Evolutionary conservation across 768 basidiomycete species (phyloP), one percentile per base, ranked within the genome.

Genomic region (Leccinum rimulosum): DNA sequence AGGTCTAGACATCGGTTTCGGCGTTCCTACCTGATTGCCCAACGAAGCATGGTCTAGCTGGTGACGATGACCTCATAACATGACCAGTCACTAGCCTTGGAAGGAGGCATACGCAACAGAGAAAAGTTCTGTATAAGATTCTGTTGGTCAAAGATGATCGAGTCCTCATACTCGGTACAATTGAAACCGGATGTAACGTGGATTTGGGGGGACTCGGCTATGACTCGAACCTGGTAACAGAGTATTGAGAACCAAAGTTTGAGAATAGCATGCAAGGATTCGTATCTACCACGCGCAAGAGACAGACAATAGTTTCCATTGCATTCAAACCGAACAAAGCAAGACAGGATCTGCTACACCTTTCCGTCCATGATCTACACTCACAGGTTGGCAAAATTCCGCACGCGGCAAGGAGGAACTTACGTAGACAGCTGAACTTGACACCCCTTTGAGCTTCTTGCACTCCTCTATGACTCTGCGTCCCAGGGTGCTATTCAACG

Each of bases 391-490:
- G 8, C 7, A 53, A 17, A 9, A 6, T 25, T 31, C 33, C 28
- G 15, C 17, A 31, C 3, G 49, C 10, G 1, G 9, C 7, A 17
- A 1, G 22, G 6, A 50, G 27, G 31, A 28, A 65, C 68, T 19
- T 58, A 70, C 68, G 22, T 68, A 54, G 61, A 58, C 38, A n/a
- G 74, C 56, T 14, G 74, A 52, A 78, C 70, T 64, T 72, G 78
- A 54, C 72, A 73, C 25, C 14, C 80, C 79, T 61, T 83, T 87
- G 54, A 86, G 76, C 65, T 85, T 87, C 71, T 78, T 84, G 67
- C 88, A 91, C 67, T 89, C 87, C 40, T 77, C 77, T 30, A 82
- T 72, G 1, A 81, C 80, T 67, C 87, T 89, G 50, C 72, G 72
- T 2, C 82, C 84, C 49, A 75, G 66, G 10, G 80, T 77, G 3